A percentile compares a stretch with the other conserved stretches of the same genome.
Evolutionary conservation across 2,329 filamentous ascomycete species (phyloP).

Genomic region (Ophiostoma perfectum): DNA sequence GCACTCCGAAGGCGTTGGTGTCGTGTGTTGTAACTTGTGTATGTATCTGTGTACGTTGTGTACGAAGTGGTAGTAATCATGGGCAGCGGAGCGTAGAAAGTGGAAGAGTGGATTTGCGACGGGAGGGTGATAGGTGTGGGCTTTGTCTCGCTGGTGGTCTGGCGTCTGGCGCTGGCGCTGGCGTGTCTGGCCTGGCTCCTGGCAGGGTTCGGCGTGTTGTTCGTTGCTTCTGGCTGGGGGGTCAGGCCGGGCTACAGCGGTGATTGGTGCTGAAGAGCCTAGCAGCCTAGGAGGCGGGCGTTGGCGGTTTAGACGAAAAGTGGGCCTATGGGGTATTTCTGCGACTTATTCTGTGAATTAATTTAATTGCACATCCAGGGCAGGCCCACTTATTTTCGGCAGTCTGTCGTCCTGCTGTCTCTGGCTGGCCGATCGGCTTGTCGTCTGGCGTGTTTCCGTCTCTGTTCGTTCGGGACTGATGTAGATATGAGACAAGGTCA

Average conservation of each 20-base stretch:
- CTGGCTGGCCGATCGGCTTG: not conserved
- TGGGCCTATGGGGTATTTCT: not conserved
- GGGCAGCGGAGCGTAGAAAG: not conserved
- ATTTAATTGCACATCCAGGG: not conserved
- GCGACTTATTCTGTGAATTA: not conserved
- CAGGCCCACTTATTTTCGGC: not conserved
- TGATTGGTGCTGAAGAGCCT: constrained; percentile 5
- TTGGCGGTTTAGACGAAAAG: not conserved
- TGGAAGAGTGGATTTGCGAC: not conserved
- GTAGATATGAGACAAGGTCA: not conserved
- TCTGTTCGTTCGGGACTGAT: not conserved
- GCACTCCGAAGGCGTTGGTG: not conserved
- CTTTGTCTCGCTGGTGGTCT: not conserved
- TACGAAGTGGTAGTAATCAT: not conserved
- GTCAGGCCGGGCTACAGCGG: not conserved
- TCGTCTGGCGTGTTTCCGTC: not conserved
- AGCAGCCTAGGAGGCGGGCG: not conserved
- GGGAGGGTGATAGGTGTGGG: not conserved
- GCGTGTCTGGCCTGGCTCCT: not conserved
- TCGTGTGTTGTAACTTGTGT: not conserved
- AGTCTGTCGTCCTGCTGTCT: not conserved
- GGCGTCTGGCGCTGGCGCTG: not conserved
- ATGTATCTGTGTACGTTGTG: not conserved
- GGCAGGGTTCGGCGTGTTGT: not conserved
- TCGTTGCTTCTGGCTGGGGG: not conserved